Evolutionary conservation across 192 early-diverging fungal species (phyloP), one percentile per base, ranked within the genome.

Genomic region (Coemansia aciculifera): DNA sequence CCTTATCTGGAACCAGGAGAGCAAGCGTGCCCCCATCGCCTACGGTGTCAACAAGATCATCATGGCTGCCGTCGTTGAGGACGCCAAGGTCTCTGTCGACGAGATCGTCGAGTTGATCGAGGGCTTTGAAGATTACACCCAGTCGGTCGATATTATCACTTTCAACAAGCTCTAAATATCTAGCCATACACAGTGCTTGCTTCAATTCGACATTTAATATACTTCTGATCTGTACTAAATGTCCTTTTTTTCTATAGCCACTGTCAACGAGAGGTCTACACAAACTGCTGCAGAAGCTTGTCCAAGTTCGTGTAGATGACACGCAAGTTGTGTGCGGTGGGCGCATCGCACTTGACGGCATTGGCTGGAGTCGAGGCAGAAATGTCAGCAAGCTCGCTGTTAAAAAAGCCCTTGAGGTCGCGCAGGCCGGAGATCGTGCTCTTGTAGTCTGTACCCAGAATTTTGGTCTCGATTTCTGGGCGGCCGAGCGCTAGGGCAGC

Each of bases 11-110:
- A 94, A 93, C 79, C 73, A 78, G 63, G 82, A 83, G 66, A 86
- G 76, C 68, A 87, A 95, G 87, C 86, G 89, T 48, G 83, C 93
- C 62, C 78, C 93, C 62, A 87, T 96, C 73, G 96, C 94, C 72
- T 98, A 87, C 83, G 96, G 96, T 82, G 93, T 98, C 87, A 94
- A 91, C 85, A 97, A 98, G 89, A 90, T 98, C 74, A 90, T 90
- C 74, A 94, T 98, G 85, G 91, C 88, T 83, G 89, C 89, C 83
- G 93, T 95, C 72, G 86, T 98, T 63, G 94, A 93, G 85, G 94
- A 97, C 79, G 94, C 90, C 43, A 95, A 95, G 89, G 94, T 98
- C 75, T 86, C 84, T 42, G 83, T 89, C 56, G 93, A 96, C 66
- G 93, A 93, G 73, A 86, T 98, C 48, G 69, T 78, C 44, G 96